Base-by-base conservation (phyloP, 2,329 filamentous ascomycete species). In the Kalaharituber pfeilii region DNA sequence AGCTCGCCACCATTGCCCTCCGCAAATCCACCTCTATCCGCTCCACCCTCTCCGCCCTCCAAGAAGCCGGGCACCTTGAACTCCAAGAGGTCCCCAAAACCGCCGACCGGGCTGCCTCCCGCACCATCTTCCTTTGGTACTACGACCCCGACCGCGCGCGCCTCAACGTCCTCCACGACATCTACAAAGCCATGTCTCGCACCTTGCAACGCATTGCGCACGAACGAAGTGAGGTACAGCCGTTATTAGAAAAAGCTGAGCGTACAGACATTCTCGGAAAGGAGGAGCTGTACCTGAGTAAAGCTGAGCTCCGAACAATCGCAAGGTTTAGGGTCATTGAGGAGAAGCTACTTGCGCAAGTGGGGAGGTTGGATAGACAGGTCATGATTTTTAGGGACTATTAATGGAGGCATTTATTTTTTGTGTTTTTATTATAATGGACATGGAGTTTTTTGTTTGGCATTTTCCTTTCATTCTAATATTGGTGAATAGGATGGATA, bases 31-130 rank as follows among this genome's bases (percentile, higher is more conserved):
- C 82, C 55, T 86, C 94, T 52, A 79, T 96, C 24, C 85, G 91
- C 49, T 80, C 82, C 55, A 83, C 87, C 58, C 81, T 96, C 68
- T 81, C 85, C 13, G 79, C 81, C 58, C 84, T 98, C 75, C 85
- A 94, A 62, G 81, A 86, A 67, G 80, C 80, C 18, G 89, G 91
- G 1, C 81, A 91, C 57, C 79, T 94, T 11, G 86, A 96, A 61
- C 79, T 94, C 5, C 91, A 98, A 67, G 91, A 98, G 70, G 82
- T 98, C 0, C 91, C 91, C 0, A 84, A 85, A 60, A 89, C 96
- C 64, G 82, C 82, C 60, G 82, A 81, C 58, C 81, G 87, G 29
- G 78, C 84, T 62, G 85, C 88, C 0, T 84, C 81, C 58, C 80
- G 86, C 52, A 94, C 87, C 0, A 76, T 94, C 24, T 96, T 88